A percentile compares a stretch with the other conserved stretches of the same genome.
phyloP scores from a whole-genome alignment of 768 basidiomycete genomes.

The Psilocybe cubensis region DNA sequence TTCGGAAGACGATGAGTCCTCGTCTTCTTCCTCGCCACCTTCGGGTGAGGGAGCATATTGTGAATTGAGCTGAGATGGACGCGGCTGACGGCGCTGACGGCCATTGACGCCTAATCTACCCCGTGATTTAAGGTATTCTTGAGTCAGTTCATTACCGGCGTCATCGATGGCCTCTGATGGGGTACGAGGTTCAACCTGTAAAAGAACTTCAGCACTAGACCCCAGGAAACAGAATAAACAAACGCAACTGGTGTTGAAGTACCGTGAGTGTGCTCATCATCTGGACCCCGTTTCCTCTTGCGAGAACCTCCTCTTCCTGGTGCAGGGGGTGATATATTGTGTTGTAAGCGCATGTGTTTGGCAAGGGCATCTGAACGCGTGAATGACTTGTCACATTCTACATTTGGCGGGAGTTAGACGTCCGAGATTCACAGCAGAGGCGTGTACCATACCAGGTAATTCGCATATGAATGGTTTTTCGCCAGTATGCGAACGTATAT shows the following conservation, averaged over 20 bases:
- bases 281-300: conserved; percentile 67
- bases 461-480: conserved; percentile 92
- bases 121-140: conserved; percentile 19
- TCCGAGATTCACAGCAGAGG: neutral
- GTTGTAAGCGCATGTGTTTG: conserved; percentile 91
- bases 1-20: conserved; percentile 34
- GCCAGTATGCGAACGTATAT: conserved; percentile 91
- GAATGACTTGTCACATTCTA: conserved; percentile 95
- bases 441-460: conserved; percentile 62
- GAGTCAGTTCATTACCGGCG: conserved; percentile 11
- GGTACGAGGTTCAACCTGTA: conserved; percentile 59
- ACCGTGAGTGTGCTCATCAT: conserved; percentile 33
- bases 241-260: conserved; percentile 25
- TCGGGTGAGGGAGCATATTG: conserved; percentile 23
- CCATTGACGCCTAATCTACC: conserved; percentile 19
- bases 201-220: conserved; percentile 37
- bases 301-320: conserved; percentile 72
- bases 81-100: conserved; percentile 15
- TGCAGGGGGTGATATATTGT: conserved; percentile 74
- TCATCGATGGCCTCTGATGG: conserved; percentile 45
- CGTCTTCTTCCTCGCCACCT: conserved; percentile 39
- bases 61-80: conserved; percentile 18
- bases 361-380: conserved; percentile 93
- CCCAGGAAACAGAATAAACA: conserved; percentile 26
- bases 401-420: neutral